A percentile compares a stretch with the other conserved stretches of the same genome.
Conservation (phyloP, 768 basidiomycete species). For the Multifurca ochricompacta region DNA sequence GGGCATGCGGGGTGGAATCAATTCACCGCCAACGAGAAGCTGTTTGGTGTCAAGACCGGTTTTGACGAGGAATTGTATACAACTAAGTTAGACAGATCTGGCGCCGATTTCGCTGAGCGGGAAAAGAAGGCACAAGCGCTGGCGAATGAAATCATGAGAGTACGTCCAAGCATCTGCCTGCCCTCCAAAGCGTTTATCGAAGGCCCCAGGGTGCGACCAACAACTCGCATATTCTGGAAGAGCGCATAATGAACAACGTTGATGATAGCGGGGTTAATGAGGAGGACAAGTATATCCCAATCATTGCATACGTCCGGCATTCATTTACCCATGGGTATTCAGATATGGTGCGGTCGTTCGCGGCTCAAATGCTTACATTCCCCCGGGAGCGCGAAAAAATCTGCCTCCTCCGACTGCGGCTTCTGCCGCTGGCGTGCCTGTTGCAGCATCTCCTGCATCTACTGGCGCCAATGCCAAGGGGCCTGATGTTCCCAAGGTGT, state of each 20-base stretch:
- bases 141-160: constrained; percentile 86
- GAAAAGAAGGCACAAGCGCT: constrained; percentile 83
- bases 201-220: constrained; percentile 43
- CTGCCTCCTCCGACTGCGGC: constrained; percentile 19
- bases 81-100: constrained; percentile 80
- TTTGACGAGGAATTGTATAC: constrained; percentile 96
- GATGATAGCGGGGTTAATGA: constrained; percentile 76
- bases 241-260: constrained; percentile 48
- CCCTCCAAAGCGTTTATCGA: constrained; percentile 2
- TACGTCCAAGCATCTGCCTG: constrained; percentile 32
- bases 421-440: constrained; percentile 18
- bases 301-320: constrained; percentile 13
- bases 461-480: constrained; percentile 27
- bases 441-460: constrained; percentile 24
- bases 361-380: constrained; percentile 83
- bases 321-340: constrained; percentile 25
- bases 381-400: constrained; percentile 75
- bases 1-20: constrained; percentile 69
- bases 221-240: constrained; percentile 88
- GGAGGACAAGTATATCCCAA: constrained; percentile 78
- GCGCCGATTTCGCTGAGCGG: constrained; percentile 79
- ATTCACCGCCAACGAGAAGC: constrained; percentile 85
- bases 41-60: constrained; percentile 85
- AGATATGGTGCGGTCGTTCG: constrained; percentile 94
- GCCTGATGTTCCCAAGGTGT: constrained; percentile 60